Base-by-base conservation (phyloP, 2,329 filamentous ascomycete species). In the Colletotrichum filicis region DNA sequence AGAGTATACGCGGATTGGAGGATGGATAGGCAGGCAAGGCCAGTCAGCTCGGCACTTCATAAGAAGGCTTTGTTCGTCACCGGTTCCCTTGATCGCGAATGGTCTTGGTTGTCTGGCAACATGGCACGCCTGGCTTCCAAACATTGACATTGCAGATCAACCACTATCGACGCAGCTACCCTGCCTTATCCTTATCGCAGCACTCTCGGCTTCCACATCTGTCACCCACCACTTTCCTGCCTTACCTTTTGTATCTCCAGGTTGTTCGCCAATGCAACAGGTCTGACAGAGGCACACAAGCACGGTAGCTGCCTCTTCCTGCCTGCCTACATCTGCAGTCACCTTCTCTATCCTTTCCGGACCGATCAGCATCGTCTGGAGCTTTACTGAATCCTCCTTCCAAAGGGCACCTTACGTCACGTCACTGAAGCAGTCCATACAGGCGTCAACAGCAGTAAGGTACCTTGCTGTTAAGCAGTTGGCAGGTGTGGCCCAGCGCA, bases 121-220 rank as follows among this genome's bases (percentile, higher is more conserved):
- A 19, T 49, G 42, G 42, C 19, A 49, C 42, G 19, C 26, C 24
- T 28, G 32, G 22, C 22, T 26, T 24, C 32, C 67, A 58, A 46
- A 66, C 37, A 46, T 58, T 30, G 32, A 42, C n/a, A 35, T 64
- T 63, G 37, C 52, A 59, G 66, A 71, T 71, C 57, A 63, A 46
- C 56, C 53, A 59, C 28, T 24, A 32, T 30, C 52, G 42, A 28
- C 32, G 57, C n/a, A 62, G 14, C 22, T 57, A 30, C 53, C 32
- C 60, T 49, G 35, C 12, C 66, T 57, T 71, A 66, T 71, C 60
- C 70, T 57, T 71, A 66, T 71, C 66, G 35, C 56, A 65, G 42
- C 66, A 66, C 22, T 24, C 19, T 65, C 62, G 24, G 30, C 62
- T 46, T 28, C 46, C 32, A 37, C 30, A 19, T 64, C 53, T 53